These are phyloP conservation scores for Nematodospora valgi DNA, from an alignment of 805 yeast genomes.

Conservation along the genomic window DNA sequence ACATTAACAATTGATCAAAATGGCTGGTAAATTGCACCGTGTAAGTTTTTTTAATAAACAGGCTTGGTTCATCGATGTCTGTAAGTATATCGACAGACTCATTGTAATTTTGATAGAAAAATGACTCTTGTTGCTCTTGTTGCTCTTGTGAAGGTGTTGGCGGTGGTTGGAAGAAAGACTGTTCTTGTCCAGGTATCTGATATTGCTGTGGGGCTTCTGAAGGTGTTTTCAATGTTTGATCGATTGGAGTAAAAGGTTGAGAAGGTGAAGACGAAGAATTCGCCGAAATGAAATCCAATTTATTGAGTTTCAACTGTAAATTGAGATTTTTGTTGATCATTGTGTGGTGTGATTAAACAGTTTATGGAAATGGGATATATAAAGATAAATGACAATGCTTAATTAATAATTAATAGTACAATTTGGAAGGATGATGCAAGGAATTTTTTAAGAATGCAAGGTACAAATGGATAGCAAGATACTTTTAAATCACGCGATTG, in stretches of 20 bases:
- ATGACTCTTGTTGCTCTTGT: constrained; percentile 2
- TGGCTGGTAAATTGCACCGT: constrained; percentile 31
- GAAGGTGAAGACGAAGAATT: constrained; percentile 8
- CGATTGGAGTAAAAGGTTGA: constrained; percentile 43
- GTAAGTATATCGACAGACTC: constrained; percentile 42
- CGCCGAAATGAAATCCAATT: constrained; percentile 15
- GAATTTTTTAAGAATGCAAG: too few relatives aligned
- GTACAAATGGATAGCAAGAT: too few relatives aligned
- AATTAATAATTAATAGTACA: too few relatives aligned
- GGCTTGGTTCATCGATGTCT: constrained; percentile 30
- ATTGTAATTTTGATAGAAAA: constrained; percentile 20
- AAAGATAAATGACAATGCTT: background rate
- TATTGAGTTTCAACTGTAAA: constrained; percentile 21
- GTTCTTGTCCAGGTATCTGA: background rate
- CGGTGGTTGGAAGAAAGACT: constrained; percentile 9
- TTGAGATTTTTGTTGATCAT: constrained; percentile 24
- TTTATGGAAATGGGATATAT: constrained; percentile 1
- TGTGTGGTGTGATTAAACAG: background rate
- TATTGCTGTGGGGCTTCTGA: constrained; percentile 24
- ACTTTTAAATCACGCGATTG: too few relatives aligned
- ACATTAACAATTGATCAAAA: constrained; percentile 36
- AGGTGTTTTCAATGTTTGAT: constrained; percentile 41
- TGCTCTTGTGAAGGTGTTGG: constrained; percentile 7
- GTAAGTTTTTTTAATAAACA: constrained; percentile 23
- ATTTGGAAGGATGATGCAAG: too few relatives aligned